Evolutionary conservation across 228 moss, liverwort and hornwort genomes (phyloP), one percentile per base, ranked within the genome.

Genomic region (Sphagnum magellanicum): DNA sequence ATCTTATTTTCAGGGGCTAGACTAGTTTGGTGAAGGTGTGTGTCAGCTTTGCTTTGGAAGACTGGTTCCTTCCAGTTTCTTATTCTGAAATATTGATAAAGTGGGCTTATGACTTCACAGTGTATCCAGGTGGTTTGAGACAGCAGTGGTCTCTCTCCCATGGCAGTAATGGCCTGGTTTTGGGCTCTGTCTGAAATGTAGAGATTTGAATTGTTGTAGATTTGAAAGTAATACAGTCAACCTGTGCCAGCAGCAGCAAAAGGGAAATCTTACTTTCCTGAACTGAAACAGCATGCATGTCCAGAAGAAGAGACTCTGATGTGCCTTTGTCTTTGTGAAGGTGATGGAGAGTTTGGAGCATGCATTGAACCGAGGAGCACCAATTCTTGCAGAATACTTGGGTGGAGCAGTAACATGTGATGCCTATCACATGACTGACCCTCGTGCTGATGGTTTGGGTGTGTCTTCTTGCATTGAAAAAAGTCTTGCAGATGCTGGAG

Each of bases 361-460:
- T 74, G 96, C 96, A 6, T 74, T 88, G 88, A 89, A 84, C 66
- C 76, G 93, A 76, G 96, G 96, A 76, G 93, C 91, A 58, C 89
- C 83, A 1, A 93, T 97, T 51, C 73, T 97, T 15, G 93, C 93
- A 10, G 96, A 97, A 67, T 96, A 96, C 71, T 78, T 96, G 17
- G 96, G 96, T 55, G 96, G 93, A 50, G 91, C 96, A 50, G 93
- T 96, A 51, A 96, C 91, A 16, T 96, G 96, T 70, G 96, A 93
- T 69, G 96, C 96, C 16, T 91, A 96, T 71, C 96, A 96, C 71
- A 96, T 96, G 96, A 96, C 96, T 32, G 93, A 96, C 73, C 96
- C 96, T 67, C 89, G 92, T 46, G 84, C 96, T 16, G 96, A 96
- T 77, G 93, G 93, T 16, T 79, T 93, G 79, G 96, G 96, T 66